Evolutionary conservation across 305 asterid species (phyloP), one percentile per base, ranked within the genome.

Genomic region (Solanum chacoense): DNA sequence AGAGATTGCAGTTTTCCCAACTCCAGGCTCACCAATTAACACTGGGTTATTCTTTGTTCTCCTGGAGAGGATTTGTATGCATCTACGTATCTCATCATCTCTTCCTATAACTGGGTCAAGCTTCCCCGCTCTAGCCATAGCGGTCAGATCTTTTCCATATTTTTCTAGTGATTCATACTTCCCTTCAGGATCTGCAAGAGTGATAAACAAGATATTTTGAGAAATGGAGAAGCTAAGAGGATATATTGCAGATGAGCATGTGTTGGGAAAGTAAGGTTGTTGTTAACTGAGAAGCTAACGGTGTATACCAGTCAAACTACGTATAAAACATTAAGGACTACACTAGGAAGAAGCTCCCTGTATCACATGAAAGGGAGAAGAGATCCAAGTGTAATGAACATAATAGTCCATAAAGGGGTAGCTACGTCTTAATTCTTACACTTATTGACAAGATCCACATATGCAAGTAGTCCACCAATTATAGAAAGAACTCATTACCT

Each of bases 1-100:
- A 89, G 99, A 95, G 84, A 97, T 97, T 77, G 99, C 99, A 85
- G 98, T 96, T 93, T 96, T 97, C 83, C 99, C 98, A 32, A 96
- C 99, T 73, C 99, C 99, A 32, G 99, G 99, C 92, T 97, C 99
- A 88, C 99, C 98, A 93, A 97, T 97, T 86, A 97, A 93, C 83
- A 96, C 99, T 89, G 99, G 99, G 88, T 96, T 96, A 89, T 96
- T 97, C 94, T 97, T 97, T 34, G 99, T 97, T 91, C 99, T 94
- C 90, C 99, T 94, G 29, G 97, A 96, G 86, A 96, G 97, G 88
- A 96, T 97, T 92, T 96, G 99, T 85, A 97, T 94, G 94, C 99
- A 97, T 94, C 99, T 95, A 24, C 98, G 94, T 88, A 97, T 97
- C 91, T 97, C 98, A 91, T 97, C 99, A 94, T 96, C 99, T 87